Evolutionary conservation across 2,329 filamentous ascomycete genomes (phyloP), one percentile per base, ranked within the genome.

Genomic region (Alternaria sp.): DNA sequence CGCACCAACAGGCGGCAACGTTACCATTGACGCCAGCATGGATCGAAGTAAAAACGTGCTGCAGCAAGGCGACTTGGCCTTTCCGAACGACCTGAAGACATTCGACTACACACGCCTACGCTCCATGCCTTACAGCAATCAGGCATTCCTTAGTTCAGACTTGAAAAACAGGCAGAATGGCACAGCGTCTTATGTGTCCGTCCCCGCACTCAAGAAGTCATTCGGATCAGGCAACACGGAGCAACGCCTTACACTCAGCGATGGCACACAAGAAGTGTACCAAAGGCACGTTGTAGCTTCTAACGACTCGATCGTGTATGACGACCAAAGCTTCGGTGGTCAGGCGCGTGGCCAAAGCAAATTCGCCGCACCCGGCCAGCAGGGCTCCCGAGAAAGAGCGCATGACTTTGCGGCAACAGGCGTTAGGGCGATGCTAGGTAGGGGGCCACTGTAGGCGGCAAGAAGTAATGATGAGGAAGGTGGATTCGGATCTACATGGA

Each of bases 51-150:
- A 87, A 36, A 70, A 82, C 18, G 80, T 86, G 9, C 71, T 80
- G 27, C 80, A 81, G 27, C 60, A 78, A 25, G 84, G 84, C 5
- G 71, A 77, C 9, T 76, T 84, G 2, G 81, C 86, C 27, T 87
- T 91, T 52, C 86, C 89, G 0, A 87, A 84, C 0, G 87, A 87
- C 2, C 77, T 90, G 3, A 86, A 90, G 64, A 84, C 85, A 0
- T 89, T 85, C 84, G 75, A 78, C 36, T 77, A 74, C 22, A 67
- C 59, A 22, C 74, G 73, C 32, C 63, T 70, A 30, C 60, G 72
- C 25, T 22, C 57, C 20, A 45, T 22, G 22, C 57, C 53, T n/a
- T 38, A 46, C 20, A 36, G 58, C 38, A 16, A 54, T 2, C 36
- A 34, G 9, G 50, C 63, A 3, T 77, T 82, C 62, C 62, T 70